Evolutionary conservation across 1,284 basidiomycete species (phyloP), one percentile per base, ranked within the genome.

Genomic region (Irpex sp.): DNA sequence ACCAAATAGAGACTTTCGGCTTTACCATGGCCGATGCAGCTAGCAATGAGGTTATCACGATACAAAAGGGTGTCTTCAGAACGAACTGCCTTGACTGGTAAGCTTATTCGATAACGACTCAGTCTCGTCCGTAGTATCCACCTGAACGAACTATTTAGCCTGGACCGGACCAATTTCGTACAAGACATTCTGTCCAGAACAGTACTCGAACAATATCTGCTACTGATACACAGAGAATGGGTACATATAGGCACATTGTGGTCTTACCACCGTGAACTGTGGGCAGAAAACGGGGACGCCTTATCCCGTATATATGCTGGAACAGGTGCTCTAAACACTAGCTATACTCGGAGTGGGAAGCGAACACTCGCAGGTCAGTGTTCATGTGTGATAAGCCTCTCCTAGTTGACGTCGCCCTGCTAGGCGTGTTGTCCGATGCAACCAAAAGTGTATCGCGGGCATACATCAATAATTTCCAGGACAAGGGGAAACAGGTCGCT

Each of bases 381-480:
- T 33, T 69, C 53, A 61, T 66, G 59, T 57, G 31, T 17, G 21
- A 21, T 3, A 47, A 35, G 56, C 26, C 31, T 46, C 31, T 31
- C 31, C 31, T 31, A 31, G 47, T 26, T 47, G 53, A 33, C 35
- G 7, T 15, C 13, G 50, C 59, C 26, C 54, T 60, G 31, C n/a
- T 68, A 82, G 94, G 95, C 36, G 83, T 97, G 33, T 77, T 99
- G 21, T 95, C 94, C 17, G 95, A 99, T 76, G 97, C 97, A 3
- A 97, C 95, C 1, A 99, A 99, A 76, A 97, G 94, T 70, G 94
- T 97, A 19, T 90, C 88, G 13, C 85, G 95, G 63, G 95, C 97
- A 61, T 98, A 98, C 72, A 97, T 98, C 74, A 97, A 97, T 75
- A 98, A 98, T 73, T 98, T 99, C 74, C 93, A 97, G 68, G 97